Evolutionary conservation across 305 asterid genomes (phyloP), one percentile per base, ranked within the genome.

Genomic region (Fraxinus baroniana): DNA sequence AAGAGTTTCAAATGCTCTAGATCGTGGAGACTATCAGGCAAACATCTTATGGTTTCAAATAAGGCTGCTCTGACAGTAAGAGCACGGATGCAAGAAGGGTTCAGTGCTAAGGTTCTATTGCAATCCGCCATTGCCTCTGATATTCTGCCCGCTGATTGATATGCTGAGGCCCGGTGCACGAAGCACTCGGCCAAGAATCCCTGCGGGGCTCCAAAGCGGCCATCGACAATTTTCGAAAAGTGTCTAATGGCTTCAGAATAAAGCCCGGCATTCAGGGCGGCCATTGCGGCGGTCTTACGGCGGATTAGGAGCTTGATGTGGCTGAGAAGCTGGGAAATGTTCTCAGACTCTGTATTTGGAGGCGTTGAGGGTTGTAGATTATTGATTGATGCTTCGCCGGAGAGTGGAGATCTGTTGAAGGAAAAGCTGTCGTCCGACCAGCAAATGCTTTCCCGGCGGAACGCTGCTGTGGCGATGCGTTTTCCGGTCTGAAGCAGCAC

Each of bases 51-150:
- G 36, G 94, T 71, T 73, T 95, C 98, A 70, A 93, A 94, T 7
- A 95, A 64, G 7, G 91, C 74, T 0, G 99, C 99, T 83, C 99
- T 79, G 1, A 91, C 84, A 62, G 91, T 84, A 68, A 95, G 92
- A 4, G 98, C 98, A 36, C 87, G 93, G 26, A 92, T 89, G 91
- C 90, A 95, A 71, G 95, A 93, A 13, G 98, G 92, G n/a, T 95
- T 94, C 5, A 95, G 79, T 0, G 99, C 97, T 1, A 95, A 88
- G 1, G 98, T 93, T n/a, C 88, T 76, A 26, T 95, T 95, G 83
- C 97, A 95, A 80, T 95, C 99, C 0, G 99, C 97, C 0, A 95
- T 93, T 0, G 98, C 97, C 41, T 95, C 99, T 0, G 97, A 97
- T 1, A 93, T 66, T 70, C 98, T 86, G 1, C 97, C 97, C 1